Evolutionary conservation across 805 yeast genomes (phyloP).

Genomic region (Candida xiaguanensis): DNA sequence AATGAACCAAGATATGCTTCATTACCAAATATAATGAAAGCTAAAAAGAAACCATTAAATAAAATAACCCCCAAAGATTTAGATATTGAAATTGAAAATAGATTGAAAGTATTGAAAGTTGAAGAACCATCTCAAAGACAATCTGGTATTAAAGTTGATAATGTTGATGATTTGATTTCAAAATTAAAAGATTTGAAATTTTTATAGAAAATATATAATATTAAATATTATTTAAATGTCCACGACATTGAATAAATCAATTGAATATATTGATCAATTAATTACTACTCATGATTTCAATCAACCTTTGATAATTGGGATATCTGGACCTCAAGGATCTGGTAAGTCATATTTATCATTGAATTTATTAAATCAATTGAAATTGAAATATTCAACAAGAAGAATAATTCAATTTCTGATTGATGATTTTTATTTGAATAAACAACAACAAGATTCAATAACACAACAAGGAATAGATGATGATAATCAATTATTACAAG

Average conservation of each 20-base stretch:
- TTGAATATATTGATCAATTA: conserved; percentile 24
- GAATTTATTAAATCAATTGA: conserved; percentile 33
- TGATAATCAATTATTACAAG: conserved; percentile 57
- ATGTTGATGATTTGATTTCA: conserved; percentile 76
- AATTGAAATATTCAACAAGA: conserved; percentile 29
- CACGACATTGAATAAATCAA: conserved; percentile 8
- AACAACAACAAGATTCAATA: conserved; percentile 52
- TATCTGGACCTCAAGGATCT: conserved; percentile 77
- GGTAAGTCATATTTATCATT: conserved; percentile 64
- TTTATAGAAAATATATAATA: conserved; percentile 38
- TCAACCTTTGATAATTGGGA: conserved; percentile 49
- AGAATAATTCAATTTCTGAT: conserved; percentile 57
- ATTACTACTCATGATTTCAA: not conserved
- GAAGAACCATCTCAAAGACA: conserved; percentile 82
- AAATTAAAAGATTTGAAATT: conserved; percentile 78
- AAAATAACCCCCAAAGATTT: conserved; percentile 60
- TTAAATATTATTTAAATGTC: not conserved
- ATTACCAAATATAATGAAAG: conserved; percentile 95
- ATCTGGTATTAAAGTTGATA: conserved; percentile 76
- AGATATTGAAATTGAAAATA: conserved; percentile 59
- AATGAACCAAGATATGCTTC: conserved; percentile 96
- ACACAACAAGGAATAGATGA: conserved; percentile 24
- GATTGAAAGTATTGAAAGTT: conserved; percentile 67
- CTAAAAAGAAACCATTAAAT: conserved; percentile 91
- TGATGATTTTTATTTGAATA: conserved; percentile 82